Conservation (phyloP, 371 early-diverging fungal genomes). For the Rhizopus arrhizus region DNA sequence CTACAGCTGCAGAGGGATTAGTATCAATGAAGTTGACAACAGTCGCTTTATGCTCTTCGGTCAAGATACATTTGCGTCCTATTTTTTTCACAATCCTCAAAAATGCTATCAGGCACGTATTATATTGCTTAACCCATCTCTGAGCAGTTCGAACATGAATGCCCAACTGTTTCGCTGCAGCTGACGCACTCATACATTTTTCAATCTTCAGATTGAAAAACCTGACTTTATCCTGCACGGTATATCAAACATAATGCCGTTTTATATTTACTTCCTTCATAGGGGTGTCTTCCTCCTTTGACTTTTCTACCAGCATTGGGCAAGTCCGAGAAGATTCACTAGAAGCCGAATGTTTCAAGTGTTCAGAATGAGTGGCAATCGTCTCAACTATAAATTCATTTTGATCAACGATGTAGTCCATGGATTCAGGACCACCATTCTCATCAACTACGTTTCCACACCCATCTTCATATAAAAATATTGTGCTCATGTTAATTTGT, state of each 20-base stretch:
- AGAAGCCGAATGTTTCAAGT: constrained; percentile 11
- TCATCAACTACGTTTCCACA: constrained; percentile 21
- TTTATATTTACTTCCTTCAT: no score
- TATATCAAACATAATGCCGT: constrained; percentile 16
- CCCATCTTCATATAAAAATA: constrained; percentile 25
- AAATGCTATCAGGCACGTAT: constrained; percentile 16
- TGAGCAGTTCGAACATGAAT: constrained; percentile 22
- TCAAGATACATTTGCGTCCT: neutral
- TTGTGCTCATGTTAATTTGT: constrained; percentile 12
- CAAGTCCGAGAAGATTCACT: constrained; percentile 13
- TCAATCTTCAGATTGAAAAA: constrained; percentile 20
- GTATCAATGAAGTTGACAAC: no score
- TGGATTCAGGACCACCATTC: no score
- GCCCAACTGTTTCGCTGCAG: constrained; percentile 35
- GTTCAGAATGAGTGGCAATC: constrained; percentile 10
- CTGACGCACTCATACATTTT: constrained; percentile 20
- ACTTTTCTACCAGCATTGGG: no score
- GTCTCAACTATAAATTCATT: constrained; percentile 19
- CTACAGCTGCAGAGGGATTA: neutral
- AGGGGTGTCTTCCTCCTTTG: no score
- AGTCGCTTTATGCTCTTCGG: no score
- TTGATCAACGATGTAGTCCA: constrained; percentile 20
- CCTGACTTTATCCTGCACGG: constrained; percentile 16
- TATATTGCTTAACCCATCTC: constrained; percentile 15
- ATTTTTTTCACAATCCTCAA: constrained; percentile 16